Conservation (phyloP, 2,329 filamentous ascomycete genomes). For the Hypomyces perniciosus region DNA sequence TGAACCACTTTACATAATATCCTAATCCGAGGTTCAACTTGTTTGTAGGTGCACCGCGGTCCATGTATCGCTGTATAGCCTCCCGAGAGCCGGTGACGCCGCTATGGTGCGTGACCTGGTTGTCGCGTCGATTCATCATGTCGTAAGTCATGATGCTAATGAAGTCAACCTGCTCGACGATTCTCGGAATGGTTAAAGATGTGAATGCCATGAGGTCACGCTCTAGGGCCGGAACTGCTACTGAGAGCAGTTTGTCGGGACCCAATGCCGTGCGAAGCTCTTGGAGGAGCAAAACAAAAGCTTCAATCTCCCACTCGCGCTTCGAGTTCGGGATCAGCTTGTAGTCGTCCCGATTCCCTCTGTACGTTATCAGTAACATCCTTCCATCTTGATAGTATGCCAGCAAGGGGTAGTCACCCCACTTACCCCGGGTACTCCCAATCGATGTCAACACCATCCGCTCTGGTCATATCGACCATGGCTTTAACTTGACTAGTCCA, state of each 20-base stretch:
- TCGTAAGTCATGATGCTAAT: conserved; percentile 68
- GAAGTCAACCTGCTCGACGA: conserved; percentile 56
- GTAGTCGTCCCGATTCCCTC: conserved; percentile 66
- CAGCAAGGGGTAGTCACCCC: neutral
- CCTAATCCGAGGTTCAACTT: conserved; percentile 59
- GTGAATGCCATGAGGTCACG: conserved; percentile 65
- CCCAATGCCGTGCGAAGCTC: conserved; percentile 55
- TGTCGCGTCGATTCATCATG: conserved; percentile 63
- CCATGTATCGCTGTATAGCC: conserved; percentile 54
- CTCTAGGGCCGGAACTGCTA: conserved; percentile 60
- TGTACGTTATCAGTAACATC: conserved; percentile 15
- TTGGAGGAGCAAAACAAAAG: conserved; percentile 55
- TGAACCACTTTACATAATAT: conserved; percentile 63
- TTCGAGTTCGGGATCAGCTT: conserved; percentile 55
- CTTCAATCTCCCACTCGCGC: conserved; percentile 56
- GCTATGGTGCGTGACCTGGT: conserved; percentile 57
- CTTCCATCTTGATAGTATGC: neutral
- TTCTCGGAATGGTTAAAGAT: conserved; percentile 48
- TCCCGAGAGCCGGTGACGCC: conserved; percentile 51
- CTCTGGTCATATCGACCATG: conserved; percentile 56
- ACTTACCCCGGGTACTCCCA: conserved; percentile 56
- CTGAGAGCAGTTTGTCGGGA: conserved; percentile 52
- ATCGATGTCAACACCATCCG: conserved; percentile 61
- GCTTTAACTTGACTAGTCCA: conserved; percentile 60
- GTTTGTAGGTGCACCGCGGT: conserved; percentile 41